Base-by-base conservation (phyloP, 208 protist species). In the Trypanosomatidae sp. region DNA sequence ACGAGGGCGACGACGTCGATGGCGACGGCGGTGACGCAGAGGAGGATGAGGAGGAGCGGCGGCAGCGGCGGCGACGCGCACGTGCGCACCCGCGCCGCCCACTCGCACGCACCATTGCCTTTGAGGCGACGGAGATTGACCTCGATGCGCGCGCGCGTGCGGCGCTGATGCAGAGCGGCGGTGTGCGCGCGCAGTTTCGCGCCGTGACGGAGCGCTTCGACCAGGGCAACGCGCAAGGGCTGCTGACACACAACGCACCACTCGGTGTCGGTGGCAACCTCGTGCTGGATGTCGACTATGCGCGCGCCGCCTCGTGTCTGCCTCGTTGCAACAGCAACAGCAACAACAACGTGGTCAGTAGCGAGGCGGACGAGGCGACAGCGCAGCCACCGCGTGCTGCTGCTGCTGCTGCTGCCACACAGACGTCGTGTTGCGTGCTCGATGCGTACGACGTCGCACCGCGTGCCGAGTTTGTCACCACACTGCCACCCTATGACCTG, bases 161-260 rank as follows among this genome's bases (percentile, higher is more conserved):
- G 27, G 71, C 80, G 19, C 71, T 92, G 33, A 82, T 66, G 24
- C 79, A 82, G 38, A 69, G 63, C 3, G 75, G 73, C 26, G 52
- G 53, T 16, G 53, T 92, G 11, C 86, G 73, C 48, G 80, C 84
- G 24, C 84, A 89, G 62, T 93, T 93, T 46, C 71, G 84, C 33
- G 79, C 84, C 46, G 79, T 93, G 26, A 93, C 80, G 21, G 82
- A 88, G 50, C 84, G 83, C 50, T 93, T 93, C 52, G 84, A 93
- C 44, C 84, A 93, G 37, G 79, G 76, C 23, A 83, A 93, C 43
- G 73, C 84, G 33, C 84, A 93, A 35, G 84, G 84, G 2, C 60
- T 93, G 53, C 53, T 93, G 15, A 39, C 86, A 53, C 67, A 86
- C 74, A 93, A 93, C 54, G 72, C 80, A 6, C 84, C 84, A 8